Evolutionary conservation across 164 flowering plant genomes (phyloP).

Genomic region (Liriodendron chinense): DNA sequence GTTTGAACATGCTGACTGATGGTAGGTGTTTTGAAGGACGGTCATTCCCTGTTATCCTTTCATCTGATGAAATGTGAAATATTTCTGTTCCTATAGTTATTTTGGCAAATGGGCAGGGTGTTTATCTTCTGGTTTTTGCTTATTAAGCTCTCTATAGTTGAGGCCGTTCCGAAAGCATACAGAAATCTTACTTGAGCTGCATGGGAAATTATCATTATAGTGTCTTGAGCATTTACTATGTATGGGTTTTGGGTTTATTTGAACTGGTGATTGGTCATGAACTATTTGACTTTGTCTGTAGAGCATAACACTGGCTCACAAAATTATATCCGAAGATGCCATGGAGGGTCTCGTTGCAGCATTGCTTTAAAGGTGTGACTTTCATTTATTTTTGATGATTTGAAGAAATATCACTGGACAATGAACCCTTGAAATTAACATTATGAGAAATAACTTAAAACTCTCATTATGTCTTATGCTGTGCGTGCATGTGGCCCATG

Average conservation of each 20-base stretch:
- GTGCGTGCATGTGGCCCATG: no score
- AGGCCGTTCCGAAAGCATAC: neutral
- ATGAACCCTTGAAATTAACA: neutral
- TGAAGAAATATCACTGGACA: neutral
- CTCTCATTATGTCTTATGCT: no score
- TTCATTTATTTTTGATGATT: neutral
- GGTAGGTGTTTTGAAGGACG: slow-evolving; percentile 8
- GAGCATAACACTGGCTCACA: slow-evolving; percentile 19
- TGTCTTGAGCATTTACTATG: neutral
- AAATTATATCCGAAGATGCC: slow-evolving; percentile 13
- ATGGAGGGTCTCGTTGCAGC: slow-evolving; percentile 16
- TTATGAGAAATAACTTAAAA: neutral
- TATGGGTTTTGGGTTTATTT: neutral
- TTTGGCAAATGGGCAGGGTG: neutral
- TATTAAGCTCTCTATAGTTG: neutral
- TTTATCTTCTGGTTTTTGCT: neutral
- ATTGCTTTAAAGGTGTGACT: slow-evolving; percentile 35
- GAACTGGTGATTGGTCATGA: slow-evolving; percentile 1
- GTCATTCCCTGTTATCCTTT: slow-evolving; percentile 11
- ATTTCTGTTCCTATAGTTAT: neutral
- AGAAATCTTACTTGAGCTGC: neutral
- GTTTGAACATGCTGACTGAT: slow-evolving; percentile 8
- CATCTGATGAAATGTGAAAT: neutral
- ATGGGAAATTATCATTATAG: neutral
- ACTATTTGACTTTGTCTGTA: slow-evolving; percentile 18